Evolutionary conservation across 306 rosid species (phyloP).

Genomic region (Cucumis hystrix): DNA sequence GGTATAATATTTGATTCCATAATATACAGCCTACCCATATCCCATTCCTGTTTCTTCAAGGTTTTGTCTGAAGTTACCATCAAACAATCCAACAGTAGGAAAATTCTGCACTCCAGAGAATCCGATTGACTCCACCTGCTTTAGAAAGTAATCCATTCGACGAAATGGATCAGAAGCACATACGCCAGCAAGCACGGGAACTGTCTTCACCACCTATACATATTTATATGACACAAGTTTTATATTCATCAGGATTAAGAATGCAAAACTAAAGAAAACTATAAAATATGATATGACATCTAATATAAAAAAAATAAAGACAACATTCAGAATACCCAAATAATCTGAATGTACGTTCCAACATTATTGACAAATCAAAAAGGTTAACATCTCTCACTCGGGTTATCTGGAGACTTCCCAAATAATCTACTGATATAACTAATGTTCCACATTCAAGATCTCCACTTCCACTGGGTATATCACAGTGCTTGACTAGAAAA

Average conservation of each 20-base stretch:
- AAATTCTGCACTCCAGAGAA: slow-evolving; percentile 88
- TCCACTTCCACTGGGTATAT: not conserved
- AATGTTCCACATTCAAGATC: not conserved
- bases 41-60: slow-evolving; percentile 99
- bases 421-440: not conserved
- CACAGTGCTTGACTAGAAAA: not conserved
- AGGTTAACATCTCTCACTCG: not conserved
- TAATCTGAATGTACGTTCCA: too few relatives aligned
- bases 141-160: slow-evolving; percentile 71
- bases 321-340: not conserved
- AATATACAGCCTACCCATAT: slow-evolving; percentile 47
- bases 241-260: not conserved
- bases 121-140: slow-evolving; percentile 81
- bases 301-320: not conserved
- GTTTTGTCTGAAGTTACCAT: slow-evolving; percentile 87
- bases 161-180: slow-evolving; percentile 95
- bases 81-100: slow-evolving; percentile 91
- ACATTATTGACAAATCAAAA: not conserved
- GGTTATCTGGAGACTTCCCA: not conserved
- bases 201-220: slow-evolving; percentile 62
- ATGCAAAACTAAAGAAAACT: not conserved
- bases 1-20: not conserved
- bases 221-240: not conserved
- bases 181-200: slow-evolving; percentile 84
- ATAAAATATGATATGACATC: not conserved